These are phyloP conservation scores for Dactylella cylindrospora DNA, from an alignment of 2,329 filamentous ascomycete genomes.

Conservation along the genomic window DNA sequence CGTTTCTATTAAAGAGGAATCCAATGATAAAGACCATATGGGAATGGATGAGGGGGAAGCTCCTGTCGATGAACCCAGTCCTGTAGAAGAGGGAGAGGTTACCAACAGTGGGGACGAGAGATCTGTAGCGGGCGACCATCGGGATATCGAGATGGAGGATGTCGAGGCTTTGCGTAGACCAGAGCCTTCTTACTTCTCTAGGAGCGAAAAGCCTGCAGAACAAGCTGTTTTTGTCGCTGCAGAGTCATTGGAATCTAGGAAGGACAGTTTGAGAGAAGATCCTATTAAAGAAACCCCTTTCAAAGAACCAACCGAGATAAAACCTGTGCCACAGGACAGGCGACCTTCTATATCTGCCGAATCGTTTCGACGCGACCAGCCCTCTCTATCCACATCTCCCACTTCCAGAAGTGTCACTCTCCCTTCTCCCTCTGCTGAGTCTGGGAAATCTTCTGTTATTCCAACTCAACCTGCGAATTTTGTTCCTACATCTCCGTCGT, in stretches of 20 bases:
- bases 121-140: conserved; percentile 22
- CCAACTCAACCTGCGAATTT: conserved; percentile 34
- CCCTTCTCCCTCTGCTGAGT: conserved; percentile 25
- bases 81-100: conserved; percentile 39
- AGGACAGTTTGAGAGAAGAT: conserved; percentile 18
- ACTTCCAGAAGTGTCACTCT: conserved; percentile 24
- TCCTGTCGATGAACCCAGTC: conserved; percentile 35
- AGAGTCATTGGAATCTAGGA: conserved; percentile 20
- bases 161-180: conserved; percentile 19
- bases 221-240: conserved; percentile 8
- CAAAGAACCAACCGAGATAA: conserved; percentile 37
- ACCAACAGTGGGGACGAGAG: conserved; percentile 34
- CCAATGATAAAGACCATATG: conserved; percentile 26
- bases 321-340: conserved; percentile 34
- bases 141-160: conserved; percentile 35
- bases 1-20: conserved; percentile 27
- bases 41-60: conserved; percentile 21
- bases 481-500: conserved; percentile 34
- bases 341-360: conserved; percentile 21
- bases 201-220: conserved; percentile 5
- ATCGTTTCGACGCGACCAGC: conserved; percentile 18
- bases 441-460: conserved; percentile 16
- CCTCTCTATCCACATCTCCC: conserved; percentile 22
- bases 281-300: conserved; percentile 21
- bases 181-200: conserved; percentile 3